These are phyloP conservation scores for Oryza longistaminata DNA, from an alignment of 176 grass and related monocot genomes.

Conservation along the genomic window DNA sequence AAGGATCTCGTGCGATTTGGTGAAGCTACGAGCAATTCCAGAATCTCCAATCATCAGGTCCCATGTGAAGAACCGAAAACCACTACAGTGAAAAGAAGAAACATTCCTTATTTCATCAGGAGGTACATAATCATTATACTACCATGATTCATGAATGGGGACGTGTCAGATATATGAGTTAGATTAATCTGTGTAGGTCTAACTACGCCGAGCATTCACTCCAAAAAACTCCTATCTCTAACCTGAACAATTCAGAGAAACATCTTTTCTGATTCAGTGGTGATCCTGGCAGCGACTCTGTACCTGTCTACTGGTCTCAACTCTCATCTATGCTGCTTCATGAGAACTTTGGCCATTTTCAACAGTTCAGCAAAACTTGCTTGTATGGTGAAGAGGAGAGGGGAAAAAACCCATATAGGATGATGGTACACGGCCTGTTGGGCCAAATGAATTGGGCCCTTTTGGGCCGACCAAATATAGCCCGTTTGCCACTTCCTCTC, in stretches of 20 bases:
- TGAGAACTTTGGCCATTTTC: neutral
- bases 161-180: no score
- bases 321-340: neutral
- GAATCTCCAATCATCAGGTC: neutral
- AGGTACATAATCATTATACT: neutral
- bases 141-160: neutral
- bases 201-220: neutral
- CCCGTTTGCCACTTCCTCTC: neutral
- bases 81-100: neutral
- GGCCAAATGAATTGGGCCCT: neutral
- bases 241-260: neutral
- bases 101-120: neutral
- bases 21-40: neutral
- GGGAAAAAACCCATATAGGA: neutral
- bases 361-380: neutral
- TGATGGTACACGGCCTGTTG: neutral
- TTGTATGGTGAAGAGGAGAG: neutral
- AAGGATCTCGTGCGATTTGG: conserved; percentile 6
- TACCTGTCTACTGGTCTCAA: neutral
- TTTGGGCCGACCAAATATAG: neutral
- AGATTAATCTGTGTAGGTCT: neutral
- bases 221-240: neutral
- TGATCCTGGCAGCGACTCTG: neutral
- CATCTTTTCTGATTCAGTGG: neutral
- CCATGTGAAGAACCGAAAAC: neutral